Percentiles rank a stretch among this genome's conserved stretches.
phyloP scores from a whole-genome alignment of 1,284 basidiomycete genomes.

The Erythrobasidium hasegawianum region DNA sequence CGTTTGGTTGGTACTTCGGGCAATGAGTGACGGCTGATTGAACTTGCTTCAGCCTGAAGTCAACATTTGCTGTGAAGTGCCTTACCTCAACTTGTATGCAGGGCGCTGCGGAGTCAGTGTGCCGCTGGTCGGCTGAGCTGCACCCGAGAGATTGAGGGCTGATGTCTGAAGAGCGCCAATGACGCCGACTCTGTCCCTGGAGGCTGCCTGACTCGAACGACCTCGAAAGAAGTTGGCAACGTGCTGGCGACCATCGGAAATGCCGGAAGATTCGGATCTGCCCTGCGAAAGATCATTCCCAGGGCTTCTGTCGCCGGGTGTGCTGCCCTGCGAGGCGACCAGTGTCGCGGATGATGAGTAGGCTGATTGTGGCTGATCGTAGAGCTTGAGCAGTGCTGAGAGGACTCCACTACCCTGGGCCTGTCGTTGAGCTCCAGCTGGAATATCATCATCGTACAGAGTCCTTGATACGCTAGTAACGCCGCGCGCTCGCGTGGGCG shows the following conservation, averaged over 20 bases:
- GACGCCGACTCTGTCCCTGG: slow-evolving; percentile 15
- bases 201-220: not conserved
- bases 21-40: slow-evolving; percentile 7
- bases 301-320: not conserved
- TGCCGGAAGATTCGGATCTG: too few relatives aligned
- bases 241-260: not conserved
- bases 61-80: not conserved
- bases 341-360: slow-evolving; percentile 27
- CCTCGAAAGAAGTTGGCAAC: not conserved
- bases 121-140: slow-evolving; percentile 17
- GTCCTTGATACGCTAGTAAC: not conserved
- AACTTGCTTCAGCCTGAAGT: not conserved
- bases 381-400: slow-evolving; percentile 28
- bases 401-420: slow-evolving; percentile 12
- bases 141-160: slow-evolving; percentile 15
- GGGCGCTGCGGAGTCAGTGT: slow-evolving; percentile 4
- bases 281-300: not conserved
- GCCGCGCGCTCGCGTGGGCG: not conserved
- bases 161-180: slow-evolving; percentile 27
- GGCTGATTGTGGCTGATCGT: slow-evolving; percentile 27
- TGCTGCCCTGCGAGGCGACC: slow-evolving; percentile 12
- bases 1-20: slow-evolving; percentile 12
- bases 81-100: slow-evolving; percentile 10
- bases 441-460: slow-evolving; percentile 3
- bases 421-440: not conserved